Evolutionary conservation across 768 basidiomycete species (phyloP), one percentile per base, ranked within the genome.

Genomic region (Russula compacta): DNA sequence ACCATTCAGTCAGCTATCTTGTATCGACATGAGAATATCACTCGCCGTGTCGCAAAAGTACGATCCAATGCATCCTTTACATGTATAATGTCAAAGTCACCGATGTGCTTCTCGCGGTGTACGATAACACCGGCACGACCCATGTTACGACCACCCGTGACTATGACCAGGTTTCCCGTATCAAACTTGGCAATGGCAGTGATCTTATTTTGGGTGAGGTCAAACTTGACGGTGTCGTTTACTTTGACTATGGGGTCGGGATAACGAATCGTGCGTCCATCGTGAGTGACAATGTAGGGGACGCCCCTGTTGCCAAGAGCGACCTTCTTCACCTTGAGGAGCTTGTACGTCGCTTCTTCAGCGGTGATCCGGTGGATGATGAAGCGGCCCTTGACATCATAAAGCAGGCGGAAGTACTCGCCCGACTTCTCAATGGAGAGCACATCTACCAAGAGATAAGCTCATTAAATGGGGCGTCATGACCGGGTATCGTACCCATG

Each of bases 81-180:
- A 72, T 98, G 95, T 60, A 98, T 92, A 63, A 99, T 98, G 78
- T 99, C 97, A 77, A 95, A 98, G 65, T 95, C 95, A 74, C 97
- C 97, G 67, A 92, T 78, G 76, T 98, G 97, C 80, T 93, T 93
- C 82, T 98, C 97, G 68, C 89, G 84, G 79, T 95, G 92, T 55
- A 92, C 85, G 70, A 99, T 97, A 65, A 93, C 84, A 79, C 97
- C 97, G 59, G 86, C 89, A 78, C 97, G 86, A 67, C 97, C 97
- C 93, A 98, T 98, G 87, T 98, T 99, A 74, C 95, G 93, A 65
- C 97, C 97, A 72, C 97, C 97, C 64, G 97, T 99, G 78, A 97
- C 83, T 82, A 95, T 92, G 74, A 91, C 92, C 66, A 95, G 84
- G 81, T 98, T 97, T 62, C 95, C 95, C 44, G 91, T 92, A 73